Percentiles rank a stretch among this genome's conserved stretches.
phyloP scores from a whole-genome alignment of 2,329 filamentous ascomycete species.

The Hymenotorrendiella dingleyae region DNA sequence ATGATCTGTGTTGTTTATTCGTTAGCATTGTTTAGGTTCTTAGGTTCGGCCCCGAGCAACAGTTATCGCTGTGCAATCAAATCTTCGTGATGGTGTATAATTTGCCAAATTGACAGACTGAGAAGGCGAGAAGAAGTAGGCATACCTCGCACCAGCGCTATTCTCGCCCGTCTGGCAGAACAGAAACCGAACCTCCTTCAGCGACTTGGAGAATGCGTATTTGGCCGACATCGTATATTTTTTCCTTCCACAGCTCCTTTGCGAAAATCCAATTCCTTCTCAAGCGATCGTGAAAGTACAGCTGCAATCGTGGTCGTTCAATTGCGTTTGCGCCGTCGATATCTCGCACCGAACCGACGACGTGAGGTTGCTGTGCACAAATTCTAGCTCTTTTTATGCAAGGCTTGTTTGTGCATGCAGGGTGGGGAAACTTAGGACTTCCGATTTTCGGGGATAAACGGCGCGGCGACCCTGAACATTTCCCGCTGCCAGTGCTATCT shows the following conservation, averaged over 20 bases:
- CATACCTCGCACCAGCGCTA: slow-evolving; percentile 81
- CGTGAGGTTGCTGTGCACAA: slow-evolving; percentile 17
- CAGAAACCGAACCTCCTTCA: slow-evolving; percentile 95
- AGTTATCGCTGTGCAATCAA: too few relatives aligned
- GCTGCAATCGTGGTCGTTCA: slow-evolving; percentile 4
- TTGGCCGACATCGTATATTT: slow-evolving; percentile 70
- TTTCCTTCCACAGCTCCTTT: not conserved
- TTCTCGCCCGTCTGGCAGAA: slow-evolving; percentile 93
- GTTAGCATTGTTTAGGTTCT: slow-evolving; percentile 1
- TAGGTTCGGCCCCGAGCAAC: too few relatives aligned
- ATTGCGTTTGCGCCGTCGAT: slow-evolving; percentile 4
- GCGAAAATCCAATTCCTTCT: too few relatives aligned
- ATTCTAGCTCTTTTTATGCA: not conserved
- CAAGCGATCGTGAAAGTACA: too few relatives aligned
- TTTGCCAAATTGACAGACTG: too few relatives aligned
- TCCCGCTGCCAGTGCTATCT: slow-evolving; percentile 1
- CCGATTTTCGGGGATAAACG: not conserved
- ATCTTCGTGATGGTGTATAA: too few relatives aligned
- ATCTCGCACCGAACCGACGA: not conserved
- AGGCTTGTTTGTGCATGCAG: not conserved
- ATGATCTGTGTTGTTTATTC: slow-evolving; percentile 54
- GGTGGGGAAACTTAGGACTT: too few relatives aligned
- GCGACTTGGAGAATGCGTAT: slow-evolving; percentile 81
- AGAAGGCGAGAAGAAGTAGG: not conserved
- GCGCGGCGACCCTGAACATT: slow-evolving; percentile 2